Base-by-base conservation (phyloP, 225 moss, liverwort and hornwort genomes). In the Rhytidiadelphus loreus region DNA sequence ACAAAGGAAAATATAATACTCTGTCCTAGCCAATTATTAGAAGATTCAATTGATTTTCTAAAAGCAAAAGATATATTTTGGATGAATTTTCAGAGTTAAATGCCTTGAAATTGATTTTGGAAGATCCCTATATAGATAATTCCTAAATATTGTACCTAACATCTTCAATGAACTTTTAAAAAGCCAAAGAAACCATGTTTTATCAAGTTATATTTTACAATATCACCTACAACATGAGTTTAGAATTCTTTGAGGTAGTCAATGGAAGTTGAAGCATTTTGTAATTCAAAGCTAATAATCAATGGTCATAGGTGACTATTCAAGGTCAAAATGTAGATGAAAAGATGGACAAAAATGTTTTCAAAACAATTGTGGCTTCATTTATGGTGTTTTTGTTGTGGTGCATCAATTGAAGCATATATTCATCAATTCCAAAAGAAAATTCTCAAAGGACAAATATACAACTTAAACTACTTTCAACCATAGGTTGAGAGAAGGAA, bases 11-110 rank as follows among this genome's bases (percentile, higher is more conserved):
- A 39, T 12, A 71, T 43, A 71, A 70, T 43, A 43, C 9, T n/a
- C n/a, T n/a, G n/a, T n/a, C n/a, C n/a, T 16, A 26, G 15, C 0
- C 25, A 41, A 41, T 26, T 15, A 26, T 8, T 43, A 9, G 1
- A 70, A 70, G 1, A 16, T 43, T 41, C 1, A 43, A 11, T 72
- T 46, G 28, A 44, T 29, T 44, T 29, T 11, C 0, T 44, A 0
- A 11, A 46, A 44, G 18, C 9, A 46, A 43, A 44, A 28, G 3
- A 10, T 29, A 44, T 18, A 11, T 29, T 44, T 29, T 17, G 10
- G 11, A 6, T 44, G 11, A 44, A 72, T 16, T 72, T 44, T 1
- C 0, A 5, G 0, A 15, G 8, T 10, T 6, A 11, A 17, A 44
- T 17, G 10, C 3, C 1, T 44, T 17, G 9, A 16, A 72, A 44